Conservation (phyloP, 108 stramenopile species). For the Discostella pseudostelligera region DNA sequence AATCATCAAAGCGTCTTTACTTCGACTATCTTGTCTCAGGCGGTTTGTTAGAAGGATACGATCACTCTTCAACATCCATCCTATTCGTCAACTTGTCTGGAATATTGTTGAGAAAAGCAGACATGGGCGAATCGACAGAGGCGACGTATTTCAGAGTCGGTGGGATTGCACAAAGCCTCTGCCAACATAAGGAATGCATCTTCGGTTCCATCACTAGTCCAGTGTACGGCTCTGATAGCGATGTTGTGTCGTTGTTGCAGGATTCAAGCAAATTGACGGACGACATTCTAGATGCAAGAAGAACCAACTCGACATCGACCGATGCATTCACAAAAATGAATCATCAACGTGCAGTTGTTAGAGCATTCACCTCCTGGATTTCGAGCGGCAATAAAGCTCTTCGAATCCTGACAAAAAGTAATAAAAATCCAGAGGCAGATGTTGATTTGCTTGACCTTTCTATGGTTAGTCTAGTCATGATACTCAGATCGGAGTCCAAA, state of each 20-base stretch:
- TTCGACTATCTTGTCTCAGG: constrained; percentile 13
- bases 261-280: constrained; percentile 17
- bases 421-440: neutral
- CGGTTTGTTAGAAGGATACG: neutral
- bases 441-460: constrained; percentile 8
- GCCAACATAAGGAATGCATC: constrained; percentile 8
- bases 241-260: constrained; percentile 5
- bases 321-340: constrained; percentile 2
- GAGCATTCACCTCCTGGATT: constrained; percentile 19
- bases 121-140: neutral
- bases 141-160: constrained; percentile 4
- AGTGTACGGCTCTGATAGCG: neutral
- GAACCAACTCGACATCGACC: neutral
- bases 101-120: neutral
- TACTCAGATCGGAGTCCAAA: constrained; percentile 13
- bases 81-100: constrained; percentile 21
- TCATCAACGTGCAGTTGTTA: constrained; percentile 14
- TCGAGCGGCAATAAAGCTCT: constrained; percentile 12
- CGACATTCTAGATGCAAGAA: neutral
- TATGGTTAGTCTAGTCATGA: constrained; percentile 2
- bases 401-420: constrained; percentile 8
- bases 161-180: constrained; percentile 18
- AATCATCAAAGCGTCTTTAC: constrained; percentile 7
- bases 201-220: neutral
- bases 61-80: constrained; percentile 10